Conservation (phyloP, 139 green algal genomes). For the Astrephomene gubernaculifera region DNA sequence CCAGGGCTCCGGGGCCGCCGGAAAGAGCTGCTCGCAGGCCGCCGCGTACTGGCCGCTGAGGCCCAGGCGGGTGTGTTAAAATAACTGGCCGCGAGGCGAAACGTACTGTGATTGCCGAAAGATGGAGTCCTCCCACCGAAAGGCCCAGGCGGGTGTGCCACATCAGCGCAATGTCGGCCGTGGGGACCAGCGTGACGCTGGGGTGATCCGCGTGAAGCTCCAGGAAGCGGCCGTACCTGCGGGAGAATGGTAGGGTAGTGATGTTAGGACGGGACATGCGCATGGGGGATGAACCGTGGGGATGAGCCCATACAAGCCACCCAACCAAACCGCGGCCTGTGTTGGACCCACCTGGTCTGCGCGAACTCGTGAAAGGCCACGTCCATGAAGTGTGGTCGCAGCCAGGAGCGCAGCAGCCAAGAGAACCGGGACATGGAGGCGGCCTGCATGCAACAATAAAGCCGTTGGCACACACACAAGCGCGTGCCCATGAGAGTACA, state of each 20-base stretch:
- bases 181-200: not conserved
- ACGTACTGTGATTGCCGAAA: no score
- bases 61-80: conserved; percentile 33
- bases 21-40: not conserved
- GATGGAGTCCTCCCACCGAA: no score
- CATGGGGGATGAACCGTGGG: no score
- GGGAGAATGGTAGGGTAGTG: not conserved
- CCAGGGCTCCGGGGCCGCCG: not conserved
- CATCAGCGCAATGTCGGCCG: conserved; percentile 28
- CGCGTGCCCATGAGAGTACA: not conserved
- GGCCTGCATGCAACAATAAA: not conserved
- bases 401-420: conserved; percentile 8
- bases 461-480: not conserved
- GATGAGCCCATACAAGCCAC: no score
- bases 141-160: conserved; percentile 30
- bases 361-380: not conserved
- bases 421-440: conserved; percentile 1
- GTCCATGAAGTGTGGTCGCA: conserved; percentile 35
- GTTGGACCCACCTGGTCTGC: not conserved
- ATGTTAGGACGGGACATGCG: no score
- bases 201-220: not conserved
- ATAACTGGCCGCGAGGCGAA: no score
- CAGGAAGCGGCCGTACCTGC: conserved; percentile 29
- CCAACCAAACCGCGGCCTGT: no score
- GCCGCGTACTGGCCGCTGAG: not conserved